A percentile compares a stretch with the other conserved stretches of the same genome.
Evolutionary conservation across 768 basidiomycete species (phyloP).

Genomic region (Termitomyces sp.): DNA sequence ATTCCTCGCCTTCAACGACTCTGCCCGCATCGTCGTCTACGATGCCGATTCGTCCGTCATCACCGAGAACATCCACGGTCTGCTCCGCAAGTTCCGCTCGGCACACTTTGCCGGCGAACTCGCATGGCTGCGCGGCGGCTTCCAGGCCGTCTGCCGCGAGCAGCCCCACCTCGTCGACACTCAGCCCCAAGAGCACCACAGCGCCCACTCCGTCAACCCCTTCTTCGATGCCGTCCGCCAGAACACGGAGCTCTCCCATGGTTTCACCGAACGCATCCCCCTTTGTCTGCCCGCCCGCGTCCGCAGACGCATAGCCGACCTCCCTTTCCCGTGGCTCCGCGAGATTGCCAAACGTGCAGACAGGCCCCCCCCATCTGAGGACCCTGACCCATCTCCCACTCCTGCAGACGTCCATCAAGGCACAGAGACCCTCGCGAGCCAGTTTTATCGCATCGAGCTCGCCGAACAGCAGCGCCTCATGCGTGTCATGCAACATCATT

Average conservation of each 20-base stretch:
- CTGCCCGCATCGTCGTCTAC: constrained; percentile 71
- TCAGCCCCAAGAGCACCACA: constrained; percentile 47
- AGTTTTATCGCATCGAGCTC: constrained; percentile 90
- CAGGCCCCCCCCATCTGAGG: too few relatives aligned
- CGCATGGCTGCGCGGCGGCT: constrained; percentile 80
- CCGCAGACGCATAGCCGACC: constrained; percentile 56
- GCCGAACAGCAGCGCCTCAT: constrained; percentile 87
- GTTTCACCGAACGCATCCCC: constrained; percentile 77
- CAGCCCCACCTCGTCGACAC: constrained; percentile 48
- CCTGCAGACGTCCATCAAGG: constrained; percentile 53
- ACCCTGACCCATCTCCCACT: constrained; percentile 19
- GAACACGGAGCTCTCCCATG: constrained; percentile 73
- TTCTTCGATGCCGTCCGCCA: constrained; percentile 95
- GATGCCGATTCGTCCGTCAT: constrained; percentile 71
- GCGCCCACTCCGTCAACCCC: constrained; percentile 67
- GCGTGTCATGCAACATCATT: constrained; percentile 89
- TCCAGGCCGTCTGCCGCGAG: constrained; percentile 61
- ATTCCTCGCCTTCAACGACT: constrained; percentile 56
- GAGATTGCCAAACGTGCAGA: constrained; percentile 46
- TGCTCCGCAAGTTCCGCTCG: constrained; percentile 69
- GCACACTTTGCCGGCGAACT: constrained; percentile 54
- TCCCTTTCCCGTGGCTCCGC: constrained; percentile 77
- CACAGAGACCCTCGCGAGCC: constrained; percentile 78
- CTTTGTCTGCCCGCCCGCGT: constrained; percentile 50
- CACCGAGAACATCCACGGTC: constrained; percentile 63